phyloP scores from a whole-genome alignment of 805 yeast species.

The Wickerhamiella dianesei region DNA sequence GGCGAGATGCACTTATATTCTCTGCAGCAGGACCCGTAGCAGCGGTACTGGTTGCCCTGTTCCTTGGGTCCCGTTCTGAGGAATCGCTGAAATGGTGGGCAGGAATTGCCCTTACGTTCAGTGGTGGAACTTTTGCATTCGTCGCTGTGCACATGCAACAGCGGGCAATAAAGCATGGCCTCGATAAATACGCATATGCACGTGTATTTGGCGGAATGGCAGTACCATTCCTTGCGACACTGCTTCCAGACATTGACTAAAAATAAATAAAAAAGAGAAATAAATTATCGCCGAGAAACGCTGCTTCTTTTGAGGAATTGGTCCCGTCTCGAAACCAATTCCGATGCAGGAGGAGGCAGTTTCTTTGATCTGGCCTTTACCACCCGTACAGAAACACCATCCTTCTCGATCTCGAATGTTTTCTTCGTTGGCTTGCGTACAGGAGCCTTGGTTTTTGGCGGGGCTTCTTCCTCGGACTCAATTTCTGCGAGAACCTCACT shows the following conservation, averaged over 20 bases:
- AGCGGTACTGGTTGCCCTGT: constrained; percentile 38
- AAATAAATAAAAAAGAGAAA: background rate
- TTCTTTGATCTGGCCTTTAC: constrained; percentile 11
- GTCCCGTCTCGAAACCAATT: constrained; percentile 15
- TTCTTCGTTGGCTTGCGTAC: constrained; percentile 4
- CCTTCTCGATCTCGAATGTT: constrained; percentile 12
- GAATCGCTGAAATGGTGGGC: constrained; percentile 26
- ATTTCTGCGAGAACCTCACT: constrained; percentile 18
- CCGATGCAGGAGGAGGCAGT: constrained; percentile 21
- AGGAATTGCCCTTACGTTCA: constrained; percentile 41
- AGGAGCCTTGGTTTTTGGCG: background rate
- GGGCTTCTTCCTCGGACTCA: constrained; percentile 6
- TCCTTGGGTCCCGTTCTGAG: constrained; percentile 18
- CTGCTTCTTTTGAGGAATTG: constrained; percentile 19
- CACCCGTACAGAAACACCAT: constrained; percentile 20
- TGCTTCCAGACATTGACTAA: constrained; percentile 9
- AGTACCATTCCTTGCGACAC: constrained; percentile 15
- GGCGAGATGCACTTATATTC: constrained; percentile 38
- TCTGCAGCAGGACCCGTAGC: constrained; percentile 49
- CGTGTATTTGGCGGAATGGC: constrained; percentile 11
- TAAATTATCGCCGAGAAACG: constrained; percentile 10
- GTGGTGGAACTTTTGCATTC: constrained; percentile 61
- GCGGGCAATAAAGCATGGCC: background rate
- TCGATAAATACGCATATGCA: background rate
- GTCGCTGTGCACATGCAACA: constrained; percentile 49